Evolutionary conservation across 345 rosid species (phyloP).

Genomic region (Erodium maritimum): DNA sequence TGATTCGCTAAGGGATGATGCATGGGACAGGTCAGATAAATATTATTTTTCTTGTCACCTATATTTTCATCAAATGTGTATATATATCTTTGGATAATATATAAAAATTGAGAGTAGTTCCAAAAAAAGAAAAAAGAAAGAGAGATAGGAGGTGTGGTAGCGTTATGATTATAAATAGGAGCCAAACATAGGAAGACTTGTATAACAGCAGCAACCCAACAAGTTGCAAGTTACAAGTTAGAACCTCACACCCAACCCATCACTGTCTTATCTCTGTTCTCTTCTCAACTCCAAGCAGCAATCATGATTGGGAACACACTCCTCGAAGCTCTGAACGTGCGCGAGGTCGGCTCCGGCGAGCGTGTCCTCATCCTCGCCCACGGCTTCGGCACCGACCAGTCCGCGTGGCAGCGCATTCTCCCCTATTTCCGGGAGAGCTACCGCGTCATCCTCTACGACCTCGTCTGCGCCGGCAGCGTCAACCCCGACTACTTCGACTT

Average conservation of each 20-base stretch:
- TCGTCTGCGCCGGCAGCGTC: conserved; percentile 45
- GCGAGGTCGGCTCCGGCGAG: conserved; percentile 31
- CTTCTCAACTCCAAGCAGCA: neutral
- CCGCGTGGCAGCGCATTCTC: conserved; percentile 46
- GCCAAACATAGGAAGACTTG: no score
- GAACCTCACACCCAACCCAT: neutral
- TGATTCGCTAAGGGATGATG: no score
- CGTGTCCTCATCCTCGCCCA: conserved; percentile 29
- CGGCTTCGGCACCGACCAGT: conserved; percentile 41
- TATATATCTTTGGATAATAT: no score
- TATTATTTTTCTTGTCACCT: no score
- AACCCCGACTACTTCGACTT: conserved; percentile 38
- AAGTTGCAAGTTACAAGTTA: neutral
- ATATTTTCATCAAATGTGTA: no score
- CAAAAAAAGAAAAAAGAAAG: no score
- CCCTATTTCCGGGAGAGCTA: conserved; percentile 25
- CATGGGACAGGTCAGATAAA: no score
- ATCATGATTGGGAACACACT: conserved; percentile 17
- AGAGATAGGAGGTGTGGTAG: no score
- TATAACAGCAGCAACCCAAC: no score
- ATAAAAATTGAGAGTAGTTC: no score
- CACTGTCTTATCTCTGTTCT: neutral
- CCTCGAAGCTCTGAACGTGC: conserved; percentile 33
- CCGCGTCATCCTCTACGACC: conserved; percentile 32
- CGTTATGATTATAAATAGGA: no score